Evolutionary conservation across 139 green algal species (phyloP), one percentile per base, ranked within the genome.

Genomic region (Picochlorum sp.): DNA sequence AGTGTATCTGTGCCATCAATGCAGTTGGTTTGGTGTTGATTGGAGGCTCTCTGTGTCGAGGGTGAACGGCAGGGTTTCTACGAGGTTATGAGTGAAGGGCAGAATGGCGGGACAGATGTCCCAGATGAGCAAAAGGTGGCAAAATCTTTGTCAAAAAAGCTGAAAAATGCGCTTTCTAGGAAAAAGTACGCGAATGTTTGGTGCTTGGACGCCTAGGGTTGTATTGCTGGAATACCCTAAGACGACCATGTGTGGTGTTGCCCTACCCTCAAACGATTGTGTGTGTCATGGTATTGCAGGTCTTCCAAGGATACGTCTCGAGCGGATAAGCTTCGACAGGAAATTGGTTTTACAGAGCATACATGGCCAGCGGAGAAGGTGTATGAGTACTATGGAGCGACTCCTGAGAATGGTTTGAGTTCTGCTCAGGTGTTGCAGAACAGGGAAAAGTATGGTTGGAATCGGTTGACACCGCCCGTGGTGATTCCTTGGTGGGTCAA

Each of bases 381-480:
- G 4, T 80, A 77, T 13, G 59, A 71, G n/a, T 62, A 81, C 15
- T 73, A 73, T n/a, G 73, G 75, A 15, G 60, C 72, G 23, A 77
- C 63, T 21, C 54, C 69, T 34, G 41, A 58, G 28, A 56, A 38
- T 28, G 69, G 69, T 34, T 56, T 83, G 8, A 56, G 58, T 26
- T 26, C 58, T 16, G 69, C 58, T 5, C 77, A 91, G 59, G 84
- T 90, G 13, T 16, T 71, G 28, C 62, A 73, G 14, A 80, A 79
- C 34, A 58, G 78, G 2, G 34, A 57, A 34, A 80, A 80, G 61
- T 82, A 82, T 44, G 84, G 84, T 21, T 66, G 68, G 57, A 91
- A 91, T 72, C 37, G 64, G 9, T 64, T 90, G 4, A 91, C 80
- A 10, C 84, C 84, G 15, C 82, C 81, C 3, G 54, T 67, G n/a